These are phyloP conservation scores for Brassica carinata DNA, from an alignment of 345 rosid genomes.

Conservation along the genomic window DNA sequence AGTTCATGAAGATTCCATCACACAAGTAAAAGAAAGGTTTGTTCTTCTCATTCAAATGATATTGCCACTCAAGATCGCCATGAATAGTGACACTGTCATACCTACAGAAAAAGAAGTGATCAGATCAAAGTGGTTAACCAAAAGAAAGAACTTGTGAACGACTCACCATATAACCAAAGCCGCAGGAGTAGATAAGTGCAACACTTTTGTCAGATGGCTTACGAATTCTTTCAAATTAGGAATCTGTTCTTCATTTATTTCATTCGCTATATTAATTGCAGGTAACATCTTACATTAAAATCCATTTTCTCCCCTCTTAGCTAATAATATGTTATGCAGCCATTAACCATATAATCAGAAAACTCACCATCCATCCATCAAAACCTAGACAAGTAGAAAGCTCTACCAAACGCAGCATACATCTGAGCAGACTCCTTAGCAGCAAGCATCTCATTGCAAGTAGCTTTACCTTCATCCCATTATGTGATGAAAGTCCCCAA, in stretches of 20 bases:
- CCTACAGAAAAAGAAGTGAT: slow-evolving; percentile 46
- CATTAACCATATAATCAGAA: neutral
- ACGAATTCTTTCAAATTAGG: slow-evolving; percentile 69
- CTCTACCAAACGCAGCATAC: slow-evolving; percentile 72
- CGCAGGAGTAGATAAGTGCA: slow-evolving; percentile 71
- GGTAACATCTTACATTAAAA: neutral
- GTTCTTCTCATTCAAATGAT: slow-evolving; percentile 65
- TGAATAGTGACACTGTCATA: slow-evolving; percentile 71
- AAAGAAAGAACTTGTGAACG: slow-evolving; percentile 2
- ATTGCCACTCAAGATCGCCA: slow-evolving; percentile 67
- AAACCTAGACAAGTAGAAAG: slow-evolving; percentile 69
- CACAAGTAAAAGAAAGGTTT: slow-evolving; percentile 82
- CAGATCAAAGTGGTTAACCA: neutral
- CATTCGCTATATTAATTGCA: slow-evolving; percentile 73
- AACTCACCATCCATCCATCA: slow-evolving; percentile 88
- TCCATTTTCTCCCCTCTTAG: no score
- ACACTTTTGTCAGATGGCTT: slow-evolving; percentile 61
- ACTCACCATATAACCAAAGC: slow-evolving; percentile 81
- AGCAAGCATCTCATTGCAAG: slow-evolving; percentile 58
- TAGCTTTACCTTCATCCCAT: slow-evolving; percentile 65
- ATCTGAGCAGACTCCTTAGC: slow-evolving; percentile 67
- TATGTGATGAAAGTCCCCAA: slow-evolving; percentile 87
- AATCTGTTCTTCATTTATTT: slow-evolving; percentile 9
- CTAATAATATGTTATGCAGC: neutral
- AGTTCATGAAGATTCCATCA: slow-evolving; percentile 80